Evolutionary conservation across 2,329 filamentous ascomycete species (phyloP).

Genomic region (Cladosporium halotolerans): DNA sequence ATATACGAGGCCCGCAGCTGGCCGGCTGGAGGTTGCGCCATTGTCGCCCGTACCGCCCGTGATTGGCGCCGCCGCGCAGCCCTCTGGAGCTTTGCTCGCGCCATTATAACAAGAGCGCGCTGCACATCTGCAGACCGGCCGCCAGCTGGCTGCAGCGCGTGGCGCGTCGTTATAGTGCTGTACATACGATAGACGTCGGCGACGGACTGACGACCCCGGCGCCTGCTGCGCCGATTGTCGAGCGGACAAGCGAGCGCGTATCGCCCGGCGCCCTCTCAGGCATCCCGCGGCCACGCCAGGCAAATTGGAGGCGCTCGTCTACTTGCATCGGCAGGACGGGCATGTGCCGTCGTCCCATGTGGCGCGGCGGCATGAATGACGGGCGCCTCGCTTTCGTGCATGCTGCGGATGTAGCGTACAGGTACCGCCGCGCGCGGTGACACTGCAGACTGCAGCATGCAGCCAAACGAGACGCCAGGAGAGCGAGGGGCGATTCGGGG

Average conservation of each 20-base stretch:
- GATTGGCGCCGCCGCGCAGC: neutral
- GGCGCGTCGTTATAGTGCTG: too few relatives aligned
- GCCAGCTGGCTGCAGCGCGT: neutral
- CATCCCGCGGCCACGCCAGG: neutral
- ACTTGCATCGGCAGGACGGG: slow-evolving; percentile 11
- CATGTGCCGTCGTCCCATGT: slow-evolving; percentile 10
- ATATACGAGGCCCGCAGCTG: neutral
- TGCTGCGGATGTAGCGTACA: neutral
- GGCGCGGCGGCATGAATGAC: slow-evolving; percentile 8
- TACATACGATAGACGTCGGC: too few relatives aligned
- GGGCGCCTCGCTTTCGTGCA: slow-evolving; percentile 11
- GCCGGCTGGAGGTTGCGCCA: slow-evolving; percentile 7
- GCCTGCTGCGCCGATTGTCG: too few relatives aligned
- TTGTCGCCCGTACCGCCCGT: neutral
- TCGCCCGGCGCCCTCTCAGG: neutral
- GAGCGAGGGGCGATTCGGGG: too few relatives aligned
- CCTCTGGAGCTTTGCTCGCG: too few relatives aligned
- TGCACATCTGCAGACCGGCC: slow-evolving; percentile 7
- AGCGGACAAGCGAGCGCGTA: too few relatives aligned
- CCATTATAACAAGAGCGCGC: neutral
- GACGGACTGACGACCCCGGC: too few relatives aligned
- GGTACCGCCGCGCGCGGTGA: slow-evolving; percentile 9
- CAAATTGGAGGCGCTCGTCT: slow-evolving; percentile 9
- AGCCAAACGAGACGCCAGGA: slow-evolving; percentile 6
- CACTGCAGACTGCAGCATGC: slow-evolving; percentile 9